These are phyloP conservation scores for Penicillium occitanis DNA, from an alignment of 2,329 filamentous ascomycete genomes.

Conservation along the genomic window DNA sequence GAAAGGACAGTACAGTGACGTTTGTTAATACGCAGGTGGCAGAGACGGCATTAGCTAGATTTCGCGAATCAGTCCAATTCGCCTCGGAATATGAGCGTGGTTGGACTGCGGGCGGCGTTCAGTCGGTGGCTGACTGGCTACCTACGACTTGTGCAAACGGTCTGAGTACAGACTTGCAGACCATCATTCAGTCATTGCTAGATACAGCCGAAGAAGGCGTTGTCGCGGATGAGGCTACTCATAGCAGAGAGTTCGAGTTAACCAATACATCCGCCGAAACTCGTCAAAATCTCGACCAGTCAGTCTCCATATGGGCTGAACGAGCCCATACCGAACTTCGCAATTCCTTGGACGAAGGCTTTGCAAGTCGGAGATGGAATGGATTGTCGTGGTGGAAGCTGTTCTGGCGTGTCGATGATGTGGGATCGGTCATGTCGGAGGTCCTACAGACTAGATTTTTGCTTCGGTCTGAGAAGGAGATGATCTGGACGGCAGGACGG, in stretches of 20 bases:
- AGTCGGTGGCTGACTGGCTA: constrained; percentile 66
- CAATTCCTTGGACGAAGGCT: constrained; percentile 73
- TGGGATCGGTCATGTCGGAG: constrained; percentile 76
- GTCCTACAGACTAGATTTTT: constrained; percentile 77
- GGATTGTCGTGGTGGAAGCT: constrained; percentile 91
- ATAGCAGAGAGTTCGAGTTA: constrained; percentile 32
- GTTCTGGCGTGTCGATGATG: constrained; percentile 91
- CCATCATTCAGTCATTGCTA: constrained; percentile 67
- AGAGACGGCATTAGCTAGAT: constrained; percentile 61
- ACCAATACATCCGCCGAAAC: constrained; percentile 44
- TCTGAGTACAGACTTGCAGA: constrained; percentile 66
- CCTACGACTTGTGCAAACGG: constrained; percentile 31
- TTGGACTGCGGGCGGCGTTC: constrained; percentile 72
- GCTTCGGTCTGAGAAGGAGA: constrained; percentile 70
- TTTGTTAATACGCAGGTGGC: constrained; percentile 66
- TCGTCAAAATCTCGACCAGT: constrained; percentile 54
- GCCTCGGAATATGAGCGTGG: constrained; percentile 69
- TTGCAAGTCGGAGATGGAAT: constrained; percentile 73
- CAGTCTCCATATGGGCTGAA: constrained; percentile 72
- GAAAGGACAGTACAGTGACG: constrained; percentile 36
- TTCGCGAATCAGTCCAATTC: constrained; percentile 69
- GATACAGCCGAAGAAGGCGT: constrained; percentile 39
- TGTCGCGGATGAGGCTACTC: constrained; percentile 30
- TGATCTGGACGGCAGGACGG: constrained; percentile 79
- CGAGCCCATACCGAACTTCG: constrained; percentile 80